phyloP scores from a whole-genome alignment of 73 alveolate genomes.

The Blepharisma japonicum region DNA sequence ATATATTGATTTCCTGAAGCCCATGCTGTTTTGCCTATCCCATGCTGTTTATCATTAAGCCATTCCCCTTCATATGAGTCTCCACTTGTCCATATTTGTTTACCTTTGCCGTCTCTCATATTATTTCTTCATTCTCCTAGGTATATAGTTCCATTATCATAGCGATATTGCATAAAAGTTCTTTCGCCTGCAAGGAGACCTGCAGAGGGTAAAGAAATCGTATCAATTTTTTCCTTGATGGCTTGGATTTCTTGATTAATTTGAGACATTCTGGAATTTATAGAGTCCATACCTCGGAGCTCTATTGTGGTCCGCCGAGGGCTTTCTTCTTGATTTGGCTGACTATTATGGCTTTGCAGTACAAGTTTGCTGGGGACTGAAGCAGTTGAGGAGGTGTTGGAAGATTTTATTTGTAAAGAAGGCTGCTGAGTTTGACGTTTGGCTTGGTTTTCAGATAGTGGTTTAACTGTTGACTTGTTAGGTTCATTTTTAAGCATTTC shows the following conservation, averaged over 20 bases:
- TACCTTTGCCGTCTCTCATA: slow-evolving; percentile 62
- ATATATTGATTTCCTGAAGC: slow-evolving; percentile 49
- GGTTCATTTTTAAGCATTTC: slow-evolving; percentile 52
- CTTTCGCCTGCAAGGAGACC: no score
- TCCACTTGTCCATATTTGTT: slow-evolving; percentile 55
- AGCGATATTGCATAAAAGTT: neutral
- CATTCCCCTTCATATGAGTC: slow-evolving; percentile 56
- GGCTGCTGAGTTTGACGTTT: no score
- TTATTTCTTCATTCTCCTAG: slow-evolving; percentile 78
- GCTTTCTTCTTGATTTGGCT: slow-evolving; percentile 29
- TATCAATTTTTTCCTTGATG: no score
- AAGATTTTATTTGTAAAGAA: no score
- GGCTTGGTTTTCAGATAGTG: no score
- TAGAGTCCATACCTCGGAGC: slow-evolving; percentile 20
- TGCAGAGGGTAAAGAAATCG: no score
- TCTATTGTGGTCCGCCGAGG: slow-evolving; percentile 29
- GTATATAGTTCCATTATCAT: slow-evolving; percentile 50
- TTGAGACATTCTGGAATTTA: no score
- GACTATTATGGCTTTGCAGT: no score
- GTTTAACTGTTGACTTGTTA: slow-evolving; percentile 11
- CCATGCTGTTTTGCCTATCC: slow-evolving; percentile 61
- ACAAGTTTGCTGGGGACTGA: no score
- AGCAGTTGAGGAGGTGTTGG: no score
- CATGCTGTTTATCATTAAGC: slow-evolving; percentile 61
- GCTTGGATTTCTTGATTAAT: no score